Percentiles rank a stretch among this genome's conserved stretches.
Evolutionary conservation across 129 eudicot species (phyloP).

Genomic region (Tagetes erecta): DNA sequence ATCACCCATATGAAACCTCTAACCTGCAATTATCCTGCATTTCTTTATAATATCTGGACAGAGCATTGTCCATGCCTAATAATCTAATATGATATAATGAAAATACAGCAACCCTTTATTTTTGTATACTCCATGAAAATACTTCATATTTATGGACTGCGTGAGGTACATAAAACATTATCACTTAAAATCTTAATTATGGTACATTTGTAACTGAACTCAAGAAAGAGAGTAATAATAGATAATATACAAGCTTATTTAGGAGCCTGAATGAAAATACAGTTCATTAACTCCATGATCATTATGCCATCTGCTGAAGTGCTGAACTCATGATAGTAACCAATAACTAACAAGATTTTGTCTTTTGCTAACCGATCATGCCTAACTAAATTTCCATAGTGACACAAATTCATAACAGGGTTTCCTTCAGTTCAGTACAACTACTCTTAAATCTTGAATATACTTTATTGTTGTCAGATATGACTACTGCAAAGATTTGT

Average conservation of each 20-base stretch:
- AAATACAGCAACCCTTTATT: background rate
- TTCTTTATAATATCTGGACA: background rate
- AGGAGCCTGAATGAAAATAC: constrained; percentile 5
- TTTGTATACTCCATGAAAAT: background rate
- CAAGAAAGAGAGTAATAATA: constrained; percentile 1
- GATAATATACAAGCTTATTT: background rate
- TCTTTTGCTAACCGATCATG: background rate
- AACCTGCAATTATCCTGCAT: background rate
- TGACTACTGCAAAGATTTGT: background rate
- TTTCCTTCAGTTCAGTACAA: background rate
- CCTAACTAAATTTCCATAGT: background rate
- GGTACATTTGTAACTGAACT: background rate
- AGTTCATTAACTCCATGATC: background rate
- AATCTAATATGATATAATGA: background rate
- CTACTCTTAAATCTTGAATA: background rate
- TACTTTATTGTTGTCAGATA: background rate
- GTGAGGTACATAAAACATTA: background rate
- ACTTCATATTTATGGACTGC: background rate
- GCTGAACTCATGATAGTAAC: constrained; percentile 8
- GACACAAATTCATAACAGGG: background rate
- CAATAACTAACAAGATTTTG: background rate
- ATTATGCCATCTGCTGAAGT: constrained; percentile 7
- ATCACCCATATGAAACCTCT: constrained; percentile 13
- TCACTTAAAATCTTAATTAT: background rate
- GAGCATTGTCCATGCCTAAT: background rate